Percentiles rank a stretch among this genome's conserved stretches.
Evolutionary conservation across 495 filamentous ascomycete genomes (phyloP).

Genomic region (Penicillium mononematosum): DNA sequence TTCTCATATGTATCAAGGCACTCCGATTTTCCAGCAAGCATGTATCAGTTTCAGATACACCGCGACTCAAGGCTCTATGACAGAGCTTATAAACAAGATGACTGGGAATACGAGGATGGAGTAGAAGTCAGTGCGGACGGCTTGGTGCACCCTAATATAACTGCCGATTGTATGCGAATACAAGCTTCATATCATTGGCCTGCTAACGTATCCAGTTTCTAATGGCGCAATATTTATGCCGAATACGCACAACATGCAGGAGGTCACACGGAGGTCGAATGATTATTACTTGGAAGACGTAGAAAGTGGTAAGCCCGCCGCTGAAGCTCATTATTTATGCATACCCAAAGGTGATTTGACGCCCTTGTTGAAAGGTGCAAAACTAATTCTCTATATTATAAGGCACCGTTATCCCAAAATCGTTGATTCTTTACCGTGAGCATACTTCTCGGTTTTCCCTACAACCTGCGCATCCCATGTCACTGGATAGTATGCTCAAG

Average conservation of each 20-base stretch:
- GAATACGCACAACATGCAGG: not conserved
- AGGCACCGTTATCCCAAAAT: constrained; percentile 9
- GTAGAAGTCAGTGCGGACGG: not conserved
- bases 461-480: constrained; percentile 12
- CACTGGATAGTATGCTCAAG: constrained; percentile 11
- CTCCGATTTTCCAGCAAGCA: not conserved
- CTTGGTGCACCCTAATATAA: not conserved
- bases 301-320: not conserved
- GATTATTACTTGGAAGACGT: not conserved
- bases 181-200: not conserved
- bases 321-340: constrained; percentile 13
- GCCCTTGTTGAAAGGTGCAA: not conserved
- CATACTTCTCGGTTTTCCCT: constrained; percentile 6
- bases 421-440: constrained; percentile 13
- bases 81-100: not conserved
- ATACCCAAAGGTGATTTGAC: constrained; percentile 9
- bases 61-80: not conserved
- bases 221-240: not conserved
- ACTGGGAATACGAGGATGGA: not conserved
- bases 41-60: not conserved
- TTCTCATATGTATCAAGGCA: not conserved
- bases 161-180: not conserved
- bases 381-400: not conserved
- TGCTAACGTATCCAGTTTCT: not conserved
- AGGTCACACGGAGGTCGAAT: not conserved